phyloP scores from a whole-genome alignment of 73 alveolate genomes.

The Tetrahymena malaccensis region DNA sequence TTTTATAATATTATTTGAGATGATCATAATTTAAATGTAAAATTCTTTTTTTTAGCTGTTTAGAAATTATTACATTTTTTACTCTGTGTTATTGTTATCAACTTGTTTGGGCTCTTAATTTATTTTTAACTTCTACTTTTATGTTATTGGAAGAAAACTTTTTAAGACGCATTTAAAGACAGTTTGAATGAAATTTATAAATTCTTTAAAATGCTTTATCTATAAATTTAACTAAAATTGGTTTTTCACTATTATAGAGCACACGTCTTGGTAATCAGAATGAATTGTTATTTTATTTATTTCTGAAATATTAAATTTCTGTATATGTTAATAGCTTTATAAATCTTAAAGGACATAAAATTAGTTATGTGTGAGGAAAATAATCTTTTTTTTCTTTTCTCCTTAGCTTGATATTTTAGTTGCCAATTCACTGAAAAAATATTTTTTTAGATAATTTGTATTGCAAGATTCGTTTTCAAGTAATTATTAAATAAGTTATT shows the following conservation, averaged over 20 bases:
- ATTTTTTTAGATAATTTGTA: background rate
- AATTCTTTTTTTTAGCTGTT: background rate
- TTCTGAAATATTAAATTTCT: background rate
- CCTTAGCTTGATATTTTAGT: background rate
- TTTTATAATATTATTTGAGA: background rate
- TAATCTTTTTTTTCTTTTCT: background rate
- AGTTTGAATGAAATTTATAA: too few species aligned
- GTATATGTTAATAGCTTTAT: background rate
- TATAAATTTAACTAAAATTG: too few species aligned
- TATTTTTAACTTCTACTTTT: background rate
- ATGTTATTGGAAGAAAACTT: background rate
- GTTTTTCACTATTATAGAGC: background rate
- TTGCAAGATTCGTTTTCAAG: too few species aligned
- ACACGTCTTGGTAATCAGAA: background rate
- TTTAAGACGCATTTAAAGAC: background rate
- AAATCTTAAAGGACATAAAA: background rate
- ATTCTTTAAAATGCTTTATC: background rate
- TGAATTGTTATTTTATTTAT: too few species aligned
- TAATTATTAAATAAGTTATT: too few species aligned
- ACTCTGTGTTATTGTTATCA: too few species aligned
- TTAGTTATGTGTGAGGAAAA: too few species aligned
- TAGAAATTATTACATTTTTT: background rate
- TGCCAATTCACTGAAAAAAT: background rate
- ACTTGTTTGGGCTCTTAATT: background rate
- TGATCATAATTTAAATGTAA: background rate